Conservation (phyloP, 176 grass and related monocot species). For the Puccinellia tenuiflora region DNA sequence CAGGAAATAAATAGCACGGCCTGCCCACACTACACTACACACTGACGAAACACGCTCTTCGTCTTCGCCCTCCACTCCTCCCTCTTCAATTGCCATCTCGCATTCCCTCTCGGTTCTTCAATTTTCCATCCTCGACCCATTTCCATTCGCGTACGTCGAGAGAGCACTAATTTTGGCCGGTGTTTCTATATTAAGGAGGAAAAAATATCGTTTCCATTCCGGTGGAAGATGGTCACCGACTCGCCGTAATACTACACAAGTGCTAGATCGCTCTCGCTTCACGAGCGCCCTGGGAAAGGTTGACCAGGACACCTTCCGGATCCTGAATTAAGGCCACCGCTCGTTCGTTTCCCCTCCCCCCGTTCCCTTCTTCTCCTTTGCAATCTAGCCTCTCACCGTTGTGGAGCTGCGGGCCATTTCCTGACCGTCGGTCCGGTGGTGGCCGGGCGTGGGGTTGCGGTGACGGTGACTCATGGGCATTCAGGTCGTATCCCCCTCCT, state of each 20-base stretch:
- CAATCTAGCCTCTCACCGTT: conserved; percentile 36
- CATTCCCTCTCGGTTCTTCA: neutral
- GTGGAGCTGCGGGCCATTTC: conserved; percentile 38
- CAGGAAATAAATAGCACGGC: conserved; percentile 2
- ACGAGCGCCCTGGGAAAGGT: conserved; percentile 28
- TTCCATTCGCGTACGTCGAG: conserved; percentile 22
- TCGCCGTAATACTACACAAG: conserved; percentile 4
- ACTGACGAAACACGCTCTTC: neutral
- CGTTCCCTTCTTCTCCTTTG: neutral
- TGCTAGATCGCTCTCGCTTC: conserved; percentile 21
- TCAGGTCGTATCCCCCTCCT: conserved; percentile 15
- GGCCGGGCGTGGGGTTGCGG: conserved; percentile 22
- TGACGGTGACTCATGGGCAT: conserved; percentile 33
- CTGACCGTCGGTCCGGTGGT: conserved; percentile 42
- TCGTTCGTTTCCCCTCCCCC: conserved; percentile 32
- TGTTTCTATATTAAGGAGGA: neutral
- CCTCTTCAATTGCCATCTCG: neutral
- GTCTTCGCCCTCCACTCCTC: neutral
- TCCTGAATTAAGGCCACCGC: conserved; percentile 51
- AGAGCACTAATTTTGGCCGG: conserved; percentile 18
- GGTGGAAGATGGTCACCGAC: neutral
- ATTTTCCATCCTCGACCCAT: neutral
- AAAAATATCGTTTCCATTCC: neutral
- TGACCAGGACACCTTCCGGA: conserved; percentile 38
- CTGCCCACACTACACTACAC: neutral